Base-by-base conservation (phyloP, 1,284 basidiomycete genomes). In the Tremellales sp. region DNA sequence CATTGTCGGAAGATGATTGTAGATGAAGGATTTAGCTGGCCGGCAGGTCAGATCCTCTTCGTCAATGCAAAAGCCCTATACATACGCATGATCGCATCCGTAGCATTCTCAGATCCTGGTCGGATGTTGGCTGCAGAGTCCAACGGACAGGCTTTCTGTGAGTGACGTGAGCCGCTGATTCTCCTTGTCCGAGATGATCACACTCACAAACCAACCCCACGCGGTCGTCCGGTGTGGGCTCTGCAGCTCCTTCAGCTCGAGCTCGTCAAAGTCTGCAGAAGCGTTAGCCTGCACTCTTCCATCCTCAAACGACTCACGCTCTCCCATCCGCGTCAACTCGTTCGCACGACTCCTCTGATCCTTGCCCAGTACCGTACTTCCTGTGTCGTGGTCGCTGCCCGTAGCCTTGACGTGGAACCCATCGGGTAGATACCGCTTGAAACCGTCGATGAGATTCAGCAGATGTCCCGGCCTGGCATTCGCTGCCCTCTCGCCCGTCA, bases 1-100 rank as follows among this genome's bases (percentile, higher is more conserved):
- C 73, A 77, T 76, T 1, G 75, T 75, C 13, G 68, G 60, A 8
- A 71, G 50, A 46, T 77, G 77, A 52, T 77, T 69, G 42, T 65
- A 47, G 39, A 78, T 71, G 61, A 73, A 77, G 13, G 68, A 61
- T 54, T 68, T 66, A 32, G 54, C 63, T 64, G 37, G 33, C 31
- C 34, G 18, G 43, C 37, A 36, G 48, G 16, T 9, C 6, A n/a
- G 6, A 7, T 22, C 26, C 25, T 25, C 10, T 7, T 18, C 7
- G 25, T 27, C 24, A 40, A 24, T 26, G 25, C 16, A 16, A 18
- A n/a, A 24, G 16, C 7, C 8, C 16, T 12, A 14, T 16, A 53
- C 66, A 58, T 52, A 70, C 63, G 62, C 40, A 45, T 53, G 35
- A 59, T 53, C 43, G 51, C 64, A 38, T 61, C 57, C 32, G 60